Evolutionary conservation across 768 basidiomycete genomes (phyloP), one percentile per base, ranked within the genome.

Genomic region (Russula dissimulans): DNA sequence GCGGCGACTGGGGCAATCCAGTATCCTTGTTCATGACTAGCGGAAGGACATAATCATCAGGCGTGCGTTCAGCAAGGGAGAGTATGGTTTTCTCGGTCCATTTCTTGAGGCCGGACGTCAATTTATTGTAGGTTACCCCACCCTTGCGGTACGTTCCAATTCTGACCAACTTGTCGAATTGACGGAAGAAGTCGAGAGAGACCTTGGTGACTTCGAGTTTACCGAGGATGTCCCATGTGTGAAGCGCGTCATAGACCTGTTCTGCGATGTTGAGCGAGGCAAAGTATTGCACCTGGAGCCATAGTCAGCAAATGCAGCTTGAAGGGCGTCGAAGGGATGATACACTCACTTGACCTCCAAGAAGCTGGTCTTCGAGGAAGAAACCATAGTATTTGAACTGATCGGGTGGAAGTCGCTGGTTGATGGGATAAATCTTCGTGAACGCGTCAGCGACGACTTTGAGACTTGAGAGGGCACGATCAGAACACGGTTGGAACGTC

Each of bases 401-500:
- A 17, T 29, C 4, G 4, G 42, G 38, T 31, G 61, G 32, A 6
- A 59, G 44, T 9, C 60, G 51, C 15, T 55, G 29, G 64, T 70
- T 72, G 61, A 73, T 66, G 5, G 64, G 17, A 59, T 69, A 73
- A 44, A 70, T 41, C 7, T 51, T 48, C 26, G 65, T 57, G 67
- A 72, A 72, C 3, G 67, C 62, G 45, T 69, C 65, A 43, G 68
- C 69, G 46, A 66, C 58, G 38, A 64, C 66, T 29, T 64, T 63
- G 44, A 63, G 50, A 17, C 59, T 67, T 2, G 70, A 65, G 32
- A 72, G 67, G 9, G 70, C 70, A 39, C 63, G 62, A 50, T 73
- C 71, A 1, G 70, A 71, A 61, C 72, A 72, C 10, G 71, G 71
- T 46, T 71, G 70, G 48, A 56, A 52, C 14, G 62, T 63, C 14